Evolutionary conservation across 2,329 filamentous ascomycete genomes (phyloP).

Genomic region (Cyanodermella asteris): DNA sequence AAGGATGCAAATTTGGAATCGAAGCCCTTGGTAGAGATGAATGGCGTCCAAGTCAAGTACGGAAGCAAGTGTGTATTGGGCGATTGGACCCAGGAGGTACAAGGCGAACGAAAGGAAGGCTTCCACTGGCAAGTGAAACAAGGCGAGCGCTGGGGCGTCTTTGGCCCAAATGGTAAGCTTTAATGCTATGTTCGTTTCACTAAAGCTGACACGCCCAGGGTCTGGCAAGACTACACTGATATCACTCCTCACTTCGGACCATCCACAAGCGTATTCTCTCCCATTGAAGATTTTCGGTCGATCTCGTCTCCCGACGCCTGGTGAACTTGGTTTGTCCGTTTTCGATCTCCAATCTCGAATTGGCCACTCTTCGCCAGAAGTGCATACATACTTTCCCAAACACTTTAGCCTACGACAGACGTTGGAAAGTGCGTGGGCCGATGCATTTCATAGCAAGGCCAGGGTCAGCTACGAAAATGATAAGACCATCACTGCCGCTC

Average conservation of each 20-base stretch:
- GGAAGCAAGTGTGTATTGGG: constrained; percentile 57
- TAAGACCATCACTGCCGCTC: constrained; percentile 41
- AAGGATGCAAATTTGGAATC: neutral
- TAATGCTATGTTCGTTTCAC: neutral
- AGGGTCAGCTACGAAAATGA: constrained; percentile 35
- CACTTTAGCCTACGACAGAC: constrained; percentile 49
- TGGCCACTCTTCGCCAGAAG: constrained; percentile 82
- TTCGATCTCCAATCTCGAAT: constrained; percentile 83
- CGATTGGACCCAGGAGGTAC: constrained; percentile 45
- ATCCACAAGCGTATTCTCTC: constrained; percentile 79
- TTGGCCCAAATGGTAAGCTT: constrained; percentile 56
- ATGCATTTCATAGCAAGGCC: constrained; percentile 58
- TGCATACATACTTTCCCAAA: constrained; percentile 80
- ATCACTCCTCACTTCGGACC: constrained; percentile 81
- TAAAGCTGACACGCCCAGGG: constrained; percentile 15
- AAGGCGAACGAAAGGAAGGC: constrained; percentile 33
- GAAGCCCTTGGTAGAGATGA: constrained; percentile 66
- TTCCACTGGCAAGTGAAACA: constrained; percentile 64
- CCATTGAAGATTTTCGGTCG: constrained; percentile 73
- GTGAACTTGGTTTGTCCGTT: constrained; percentile 55
- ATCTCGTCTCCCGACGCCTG: constrained; percentile 53
- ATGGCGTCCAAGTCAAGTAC: constrained; percentile 64
- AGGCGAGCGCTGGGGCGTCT: constrained; percentile 76
- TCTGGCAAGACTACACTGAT: constrained; percentile 92
- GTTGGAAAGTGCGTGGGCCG: constrained; percentile 72